Percentiles rank a stretch among this genome's conserved stretches.
Conservation (phyloP, 2,329 filamentous ascomycete species). For the Monilinia polystroma region DNA sequence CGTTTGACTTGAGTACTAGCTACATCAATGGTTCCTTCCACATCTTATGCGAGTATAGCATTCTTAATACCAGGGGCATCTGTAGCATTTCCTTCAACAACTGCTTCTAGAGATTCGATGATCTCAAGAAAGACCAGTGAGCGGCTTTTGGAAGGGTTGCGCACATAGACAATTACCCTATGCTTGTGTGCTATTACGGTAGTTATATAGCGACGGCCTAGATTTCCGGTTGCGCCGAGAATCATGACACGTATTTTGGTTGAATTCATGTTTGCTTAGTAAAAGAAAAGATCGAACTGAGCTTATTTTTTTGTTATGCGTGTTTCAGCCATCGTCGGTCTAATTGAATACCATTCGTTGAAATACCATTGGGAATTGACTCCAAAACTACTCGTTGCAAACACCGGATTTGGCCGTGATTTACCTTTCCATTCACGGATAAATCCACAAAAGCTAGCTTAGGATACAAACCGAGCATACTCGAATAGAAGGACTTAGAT, state of each 20-base stretch:
- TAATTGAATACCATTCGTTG: no score
- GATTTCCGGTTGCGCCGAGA: conserved; percentile 44
- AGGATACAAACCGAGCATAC: no score
- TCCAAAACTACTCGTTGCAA: no score
- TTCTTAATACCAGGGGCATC: conserved; percentile 41
- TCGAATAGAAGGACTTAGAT: no score
- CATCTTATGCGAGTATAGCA: conserved; percentile 42
- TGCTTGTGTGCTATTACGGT: conserved; percentile 42
- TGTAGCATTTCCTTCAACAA: conserved; percentile 44
- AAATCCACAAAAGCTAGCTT: no score
- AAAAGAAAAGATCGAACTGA: no score
- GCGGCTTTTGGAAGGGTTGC: conserved; percentile 43
- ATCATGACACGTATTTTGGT: conserved; percentile 44
- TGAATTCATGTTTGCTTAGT: background rate
- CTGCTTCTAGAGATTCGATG: conserved; percentile 36
- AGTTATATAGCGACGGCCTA: conserved; percentile 42
- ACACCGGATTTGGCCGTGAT: no score
- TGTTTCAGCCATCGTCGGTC: no score
- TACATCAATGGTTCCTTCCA: conserved; percentile 45
- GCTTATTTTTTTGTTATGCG: no score
- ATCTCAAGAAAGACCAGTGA: conserved; percentile 41
- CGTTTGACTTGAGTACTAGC: conserved; percentile 44
- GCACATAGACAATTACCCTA: conserved; percentile 43
- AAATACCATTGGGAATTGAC: no score
- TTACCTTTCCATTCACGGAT: no score